Percentiles rank a stretch among this genome's conserved stretches.
These are phyloP conservation scores for Cylindrodendrum hubeiense DNA, from an alignment of 2,329 filamentous ascomycete species.

Conservation along the genomic window DNA sequence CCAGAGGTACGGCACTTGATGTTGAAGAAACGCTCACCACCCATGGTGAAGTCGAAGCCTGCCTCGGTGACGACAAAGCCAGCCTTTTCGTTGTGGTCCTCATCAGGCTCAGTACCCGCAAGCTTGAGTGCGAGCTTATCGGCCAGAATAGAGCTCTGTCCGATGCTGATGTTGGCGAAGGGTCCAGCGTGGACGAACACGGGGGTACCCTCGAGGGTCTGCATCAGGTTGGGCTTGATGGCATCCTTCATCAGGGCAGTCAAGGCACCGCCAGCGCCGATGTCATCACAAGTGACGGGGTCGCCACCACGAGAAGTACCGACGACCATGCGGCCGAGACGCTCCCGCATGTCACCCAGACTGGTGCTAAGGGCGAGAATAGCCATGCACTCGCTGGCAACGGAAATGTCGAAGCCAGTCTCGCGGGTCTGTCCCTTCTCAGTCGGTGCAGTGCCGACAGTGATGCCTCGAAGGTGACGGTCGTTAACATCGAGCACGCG, in stretches of 20 bases:
- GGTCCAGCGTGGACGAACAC: constrained; percentile 98
- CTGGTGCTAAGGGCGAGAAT: constrained; percentile 94
- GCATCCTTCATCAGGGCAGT: constrained; percentile 97
- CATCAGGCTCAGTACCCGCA: constrained; percentile 91
- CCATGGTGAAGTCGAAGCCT: constrained; percentile 99
- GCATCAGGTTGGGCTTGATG: constrained; percentile 99
- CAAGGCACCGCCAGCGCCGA: constrained; percentile 91
- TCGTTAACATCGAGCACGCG: constrained; percentile 98
- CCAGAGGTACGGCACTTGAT: constrained; percentile 98
- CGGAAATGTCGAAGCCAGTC: constrained; percentile 97
- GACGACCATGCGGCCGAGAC: constrained; percentile 95
- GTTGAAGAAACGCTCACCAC: constrained; percentile 99
- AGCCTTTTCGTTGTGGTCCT: constrained; percentile 83
- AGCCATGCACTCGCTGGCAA: constrained; percentile 98
- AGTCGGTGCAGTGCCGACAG: constrained; percentile 87
- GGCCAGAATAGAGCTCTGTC: constrained; percentile 93
- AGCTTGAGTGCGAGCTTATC: constrained; percentile 97
- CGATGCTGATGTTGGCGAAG: constrained; percentile 98
- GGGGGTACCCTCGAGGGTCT: constrained; percentile 95
- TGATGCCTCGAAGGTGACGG: constrained; percentile 89
- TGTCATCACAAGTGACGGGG: constrained; percentile 94
- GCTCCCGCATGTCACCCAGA: constrained; percentile 89
- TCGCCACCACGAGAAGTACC: constrained; percentile 88
- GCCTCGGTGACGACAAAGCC: constrained; percentile 97
- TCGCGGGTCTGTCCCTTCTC: constrained; percentile 90